Conservation (phyloP, 2,329 filamentous ascomycete genomes). For the Neopestalotiopsis sp. region DNA sequence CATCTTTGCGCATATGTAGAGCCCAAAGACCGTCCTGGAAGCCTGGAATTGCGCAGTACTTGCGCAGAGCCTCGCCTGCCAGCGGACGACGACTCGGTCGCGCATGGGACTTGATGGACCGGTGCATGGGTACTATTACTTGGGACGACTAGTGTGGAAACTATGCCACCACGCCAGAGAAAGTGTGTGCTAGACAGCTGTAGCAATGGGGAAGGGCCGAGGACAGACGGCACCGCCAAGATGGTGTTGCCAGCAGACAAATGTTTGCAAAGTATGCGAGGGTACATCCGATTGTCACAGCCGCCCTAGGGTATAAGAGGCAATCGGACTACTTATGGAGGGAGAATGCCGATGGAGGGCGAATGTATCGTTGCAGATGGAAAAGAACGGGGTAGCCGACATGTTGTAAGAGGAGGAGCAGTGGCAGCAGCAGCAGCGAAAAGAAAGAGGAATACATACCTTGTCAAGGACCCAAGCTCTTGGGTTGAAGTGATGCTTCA, state of each 20-base stretch:
- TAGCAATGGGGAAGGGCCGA: conserved; percentile 39
- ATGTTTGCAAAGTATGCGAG: conserved; percentile 37
- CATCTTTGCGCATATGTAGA: not conserved
- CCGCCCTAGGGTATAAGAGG: conserved; percentile 33
- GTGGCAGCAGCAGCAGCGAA: not conserved
- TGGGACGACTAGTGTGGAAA: conserved; percentile 34
- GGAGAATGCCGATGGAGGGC: conserved; percentile 31
- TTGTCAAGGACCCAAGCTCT: conserved; percentile 23
- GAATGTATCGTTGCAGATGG: conserved; percentile 42
- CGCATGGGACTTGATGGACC: too few species aligned
- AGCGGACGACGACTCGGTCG: conserved; percentile 25
- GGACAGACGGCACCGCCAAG: conserved; percentile 33
- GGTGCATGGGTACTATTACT: conserved; percentile 32
- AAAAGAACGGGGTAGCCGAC: conserved; percentile 28
- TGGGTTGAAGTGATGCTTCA: conserved; percentile 12
- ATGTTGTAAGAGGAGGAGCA: conserved; percentile 21
- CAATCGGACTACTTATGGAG: conserved; percentile 5
- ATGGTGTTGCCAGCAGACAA: conserved; percentile 36
- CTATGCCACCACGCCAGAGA: conserved; percentile 28
- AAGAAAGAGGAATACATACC: conserved; percentile 33
- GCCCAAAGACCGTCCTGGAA: not conserved
- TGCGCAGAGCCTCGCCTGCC: conserved; percentile 21
- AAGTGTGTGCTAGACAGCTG: conserved; percentile 38
- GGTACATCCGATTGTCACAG: conserved; percentile 37
- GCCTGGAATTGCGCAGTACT: not conserved